Evolutionary conservation across 2,329 filamentous ascomycete genomes (phyloP).

Genomic region (Trichophaea hybrida): DNA sequence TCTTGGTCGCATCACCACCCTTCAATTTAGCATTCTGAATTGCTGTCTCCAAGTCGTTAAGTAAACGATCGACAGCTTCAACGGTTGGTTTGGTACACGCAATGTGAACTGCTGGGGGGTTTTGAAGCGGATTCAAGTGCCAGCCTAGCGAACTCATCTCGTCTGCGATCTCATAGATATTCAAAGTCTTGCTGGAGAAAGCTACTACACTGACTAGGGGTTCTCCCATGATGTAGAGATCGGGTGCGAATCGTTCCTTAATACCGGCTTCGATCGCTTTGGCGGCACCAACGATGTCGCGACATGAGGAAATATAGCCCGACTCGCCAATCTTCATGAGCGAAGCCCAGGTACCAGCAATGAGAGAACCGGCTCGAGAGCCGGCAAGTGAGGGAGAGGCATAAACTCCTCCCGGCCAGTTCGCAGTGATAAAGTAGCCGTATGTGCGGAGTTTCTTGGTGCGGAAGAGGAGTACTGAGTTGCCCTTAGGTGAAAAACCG

Average conservation of each 20-base stretch:
- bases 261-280: conserved; percentile 71
- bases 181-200: conserved; percentile 67
- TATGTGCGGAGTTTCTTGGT: conserved; percentile 62
- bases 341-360: conserved; percentile 89
- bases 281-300: conserved; percentile 71
- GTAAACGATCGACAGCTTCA: conserved; percentile 63
- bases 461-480: conserved; percentile 84
- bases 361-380: conserved; percentile 80
- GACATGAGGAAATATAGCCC: conserved; percentile 77
- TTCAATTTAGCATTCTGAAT: conserved; percentile 57
- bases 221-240: conserved; percentile 67
- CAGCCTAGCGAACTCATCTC: conserved; percentile 71
- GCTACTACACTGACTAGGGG: conserved; percentile 84
- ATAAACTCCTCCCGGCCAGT: conserved; percentile 94
- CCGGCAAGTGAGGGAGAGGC: conserved; percentile 85
- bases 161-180: conserved; percentile 91
- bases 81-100: conserved; percentile 81
- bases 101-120: conserved; percentile 80
- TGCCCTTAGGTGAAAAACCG: conserved; percentile 95
- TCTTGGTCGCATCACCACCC: conserved; percentile 35
- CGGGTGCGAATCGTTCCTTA: conserved; percentile 51
- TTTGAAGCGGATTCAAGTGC: conserved; percentile 91
- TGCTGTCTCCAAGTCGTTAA: conserved; percentile 51
- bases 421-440: conserved; percentile 91
- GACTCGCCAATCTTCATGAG: conserved; percentile 76